Evolutionary conservation across 805 yeast species (phyloP), one percentile per base, ranked within the genome.

Genomic region (Torulaspora maleeae): DNA sequence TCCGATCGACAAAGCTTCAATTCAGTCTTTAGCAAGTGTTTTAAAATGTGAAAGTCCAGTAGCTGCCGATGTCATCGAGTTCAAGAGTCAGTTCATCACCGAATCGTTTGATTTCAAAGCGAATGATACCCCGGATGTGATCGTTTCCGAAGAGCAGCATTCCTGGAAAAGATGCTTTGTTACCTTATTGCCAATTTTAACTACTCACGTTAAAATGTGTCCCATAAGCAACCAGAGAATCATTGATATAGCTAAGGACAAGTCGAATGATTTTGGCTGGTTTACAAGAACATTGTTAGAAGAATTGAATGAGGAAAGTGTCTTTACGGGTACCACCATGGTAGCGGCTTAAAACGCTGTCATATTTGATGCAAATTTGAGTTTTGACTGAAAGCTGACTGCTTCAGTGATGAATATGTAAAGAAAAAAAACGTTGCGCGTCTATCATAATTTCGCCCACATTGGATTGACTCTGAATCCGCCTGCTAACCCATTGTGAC

Each of bases 401-500:
- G 27, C 12, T 17, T 10, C 9, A n/a, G n/a, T n/a, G 25, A 5
- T 19, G 43, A 16, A 38, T 41, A 22, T 39, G 40, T 15, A 17
- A 13, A 8, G 44, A 38, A 35, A 63, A 64, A 36, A 63, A 64
- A 1, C 12, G 13, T 8, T 41, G 43, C 0, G 72, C 64, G 15
- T 48, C 42, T 3, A 9, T 24, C 41, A 63, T 34, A 3, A 64
- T 52, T 1, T 43, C 54, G 2, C 38, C n/a, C 25, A 58, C 50
- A 3, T 44, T 45, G 1, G 36, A 13, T 11, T 58, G 53, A 12
- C 50, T 44, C 25, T 58, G 56, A 25, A 72, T 52, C 38, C 78
- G 61, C n/a, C 70, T 70, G 29, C 71, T 63, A 24, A 89, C 82
- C 96, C 96, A 89, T 2, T 75, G 75, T 28, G 93, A 83, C 27